These are phyloP conservation scores for Hevea brasiliensis DNA, from an alignment of 345 rosid species.

Conservation along the genomic window DNA sequence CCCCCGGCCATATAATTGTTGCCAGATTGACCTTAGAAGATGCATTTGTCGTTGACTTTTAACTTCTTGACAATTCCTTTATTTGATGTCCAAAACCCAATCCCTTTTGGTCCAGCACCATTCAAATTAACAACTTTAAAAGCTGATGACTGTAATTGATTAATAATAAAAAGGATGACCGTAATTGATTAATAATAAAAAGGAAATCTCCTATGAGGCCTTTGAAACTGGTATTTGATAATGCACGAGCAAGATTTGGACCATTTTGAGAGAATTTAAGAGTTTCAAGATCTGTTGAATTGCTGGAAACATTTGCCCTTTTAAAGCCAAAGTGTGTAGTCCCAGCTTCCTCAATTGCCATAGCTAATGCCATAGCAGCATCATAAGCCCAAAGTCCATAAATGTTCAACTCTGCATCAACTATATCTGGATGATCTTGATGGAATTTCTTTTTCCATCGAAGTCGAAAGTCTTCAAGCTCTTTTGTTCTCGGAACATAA, in stretches of 20 bases:
- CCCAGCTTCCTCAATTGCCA: background rate
- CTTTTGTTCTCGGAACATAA: constrained; percentile 15
- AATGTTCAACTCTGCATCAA: constrained; percentile 12
- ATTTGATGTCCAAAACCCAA: constrained; percentile 53
- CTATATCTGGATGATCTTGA: constrained; percentile 19
- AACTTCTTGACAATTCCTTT: background rate
- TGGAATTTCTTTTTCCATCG: constrained; percentile 30
- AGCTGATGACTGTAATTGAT: constrained; percentile 32
- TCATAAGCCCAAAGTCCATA: constrained; percentile 35
- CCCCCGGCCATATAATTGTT: constrained; percentile 31
- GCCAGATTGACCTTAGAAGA: background rate
- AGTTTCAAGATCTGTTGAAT: constrained; percentile 11
- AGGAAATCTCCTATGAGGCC: constrained; percentile 37
- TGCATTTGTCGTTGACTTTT: background rate
- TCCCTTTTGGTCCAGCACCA: constrained; percentile 21
- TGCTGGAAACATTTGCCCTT: background rate
- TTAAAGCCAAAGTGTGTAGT: background rate
- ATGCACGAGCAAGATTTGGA: constrained; percentile 1
- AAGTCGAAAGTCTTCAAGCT: constrained; percentile 17
- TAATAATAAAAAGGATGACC: no score
- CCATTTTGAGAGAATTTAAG: constrained; percentile 20
- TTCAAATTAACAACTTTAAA: constrained; percentile 47
- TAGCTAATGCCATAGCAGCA: background rate
- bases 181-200: constrained; percentile 34
- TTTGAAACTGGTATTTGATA: background rate